phyloP scores from a whole-genome alignment of 139 green algal species.

The Chlamydomonas asymmetrica region DNA sequence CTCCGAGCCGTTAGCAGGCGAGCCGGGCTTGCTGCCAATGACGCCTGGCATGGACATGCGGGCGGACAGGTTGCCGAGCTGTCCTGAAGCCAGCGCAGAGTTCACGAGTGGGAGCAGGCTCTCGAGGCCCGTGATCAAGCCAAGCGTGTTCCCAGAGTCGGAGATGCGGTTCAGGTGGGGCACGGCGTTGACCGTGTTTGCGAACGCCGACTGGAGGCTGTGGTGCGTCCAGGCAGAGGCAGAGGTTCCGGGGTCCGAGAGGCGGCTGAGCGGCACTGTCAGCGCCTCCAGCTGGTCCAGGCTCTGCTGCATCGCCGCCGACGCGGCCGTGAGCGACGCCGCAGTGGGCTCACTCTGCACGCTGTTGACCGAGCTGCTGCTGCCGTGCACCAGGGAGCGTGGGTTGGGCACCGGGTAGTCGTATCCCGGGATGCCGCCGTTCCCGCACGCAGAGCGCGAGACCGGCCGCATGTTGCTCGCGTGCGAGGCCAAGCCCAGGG shows the following conservation, averaged over 20 bases:
- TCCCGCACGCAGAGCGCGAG: no score
- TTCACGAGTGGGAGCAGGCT: slow-evolving; percentile 33
- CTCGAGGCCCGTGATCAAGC: not conserved
- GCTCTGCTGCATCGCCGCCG: slow-evolving; percentile 6
- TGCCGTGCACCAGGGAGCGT: no score
- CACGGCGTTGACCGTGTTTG: not conserved
- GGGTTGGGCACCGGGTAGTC: no score
- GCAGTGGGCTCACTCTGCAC: no score
- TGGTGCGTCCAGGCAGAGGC: no score
- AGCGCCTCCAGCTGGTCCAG: not conserved
- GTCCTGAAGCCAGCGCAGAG: slow-evolving; percentile 7
- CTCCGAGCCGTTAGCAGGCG: not conserved
- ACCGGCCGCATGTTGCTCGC: no score
- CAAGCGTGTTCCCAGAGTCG: slow-evolving; percentile 19
- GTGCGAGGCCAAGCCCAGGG: no score
- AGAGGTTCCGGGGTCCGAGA: slow-evolving; percentile 24
- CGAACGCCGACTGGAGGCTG: no score
- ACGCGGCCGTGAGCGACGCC: no score
- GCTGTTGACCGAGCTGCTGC: no score
- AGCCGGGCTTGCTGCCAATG: not conserved
- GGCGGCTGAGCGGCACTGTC: not conserved
- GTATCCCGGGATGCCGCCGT: no score
- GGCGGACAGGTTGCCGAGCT: not conserved
- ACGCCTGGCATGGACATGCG: not conserved
- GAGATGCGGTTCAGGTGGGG: slow-evolving; percentile 1